Conservation (phyloP, 164 flowering plant species). For the Tetracentron sinense region DNA sequence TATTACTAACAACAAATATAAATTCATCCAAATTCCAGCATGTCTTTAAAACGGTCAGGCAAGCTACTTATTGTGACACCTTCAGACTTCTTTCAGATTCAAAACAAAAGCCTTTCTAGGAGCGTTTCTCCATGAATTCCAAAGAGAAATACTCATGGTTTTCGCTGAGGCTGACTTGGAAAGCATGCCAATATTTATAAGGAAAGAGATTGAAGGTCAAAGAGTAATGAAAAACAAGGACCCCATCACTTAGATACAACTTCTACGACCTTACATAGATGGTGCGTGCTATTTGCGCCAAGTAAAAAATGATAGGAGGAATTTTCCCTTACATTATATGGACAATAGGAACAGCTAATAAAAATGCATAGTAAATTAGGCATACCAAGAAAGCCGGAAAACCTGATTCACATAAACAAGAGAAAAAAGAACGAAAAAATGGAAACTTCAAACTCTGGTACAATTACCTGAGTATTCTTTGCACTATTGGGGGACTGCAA, state of each 20-base stretch:
- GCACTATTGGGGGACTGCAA: constrained; percentile 23
- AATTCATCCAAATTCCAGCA: background rate
- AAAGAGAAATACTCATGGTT: no score
- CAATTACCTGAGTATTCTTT: constrained; percentile 36
- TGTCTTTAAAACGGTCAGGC: background rate
- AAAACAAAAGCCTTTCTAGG: no score
- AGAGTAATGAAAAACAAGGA: background rate
- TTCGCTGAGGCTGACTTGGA: no score
- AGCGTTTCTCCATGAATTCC: no score
- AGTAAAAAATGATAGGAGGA: no score
- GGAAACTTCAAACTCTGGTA: background rate
- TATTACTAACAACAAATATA: no score
- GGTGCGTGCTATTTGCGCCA: no score
- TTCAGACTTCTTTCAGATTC: background rate
- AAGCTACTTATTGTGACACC: background rate
- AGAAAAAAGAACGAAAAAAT: background rate
- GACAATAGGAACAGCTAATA: background rate
- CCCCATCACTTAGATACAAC: background rate
- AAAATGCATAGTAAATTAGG: no score
- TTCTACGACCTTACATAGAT: background rate
- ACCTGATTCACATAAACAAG: background rate
- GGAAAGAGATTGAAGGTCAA: background rate
- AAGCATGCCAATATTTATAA: no score
- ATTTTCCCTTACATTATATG: background rate
- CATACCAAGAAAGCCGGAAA: no score